Base-by-base conservation (phyloP, 805 yeast species). In the Suhomyces sp. region DNA sequence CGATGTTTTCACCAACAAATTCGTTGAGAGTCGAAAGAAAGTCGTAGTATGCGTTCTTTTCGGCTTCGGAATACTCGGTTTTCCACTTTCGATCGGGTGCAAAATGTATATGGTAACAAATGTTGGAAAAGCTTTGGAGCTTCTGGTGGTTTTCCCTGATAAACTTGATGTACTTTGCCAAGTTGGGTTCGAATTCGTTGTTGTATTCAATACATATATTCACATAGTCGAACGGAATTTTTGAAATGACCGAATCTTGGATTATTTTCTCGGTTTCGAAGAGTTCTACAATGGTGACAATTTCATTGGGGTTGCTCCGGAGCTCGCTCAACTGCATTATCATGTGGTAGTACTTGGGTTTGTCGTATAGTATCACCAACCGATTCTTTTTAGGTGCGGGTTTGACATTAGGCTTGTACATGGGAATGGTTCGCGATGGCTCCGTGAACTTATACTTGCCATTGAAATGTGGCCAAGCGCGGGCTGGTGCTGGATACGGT, bases 81-180 rank as follows among this genome's bases (percentile, higher is more conserved):
- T 55, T 55, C 76, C 76, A 73, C 48, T 65, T 65, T 46, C 61
- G 61, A 8, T 55, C 58, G 6, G 64, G 62, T 35, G 63, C 66
- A 53, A 73, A 73, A 41, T 67, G 69, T 19, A 74, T 59, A 51
- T 72, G 77, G 54, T 71, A 73, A 4, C 64, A 62, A 22, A 71
- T 60, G 29, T 68, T 68, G 6, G 53, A 52, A 20, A 60, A 49
- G 5, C 39, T 46, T 31, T 56, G 45, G 2, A 70, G 24, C 21
- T 58, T 53, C 2, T 51, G 48, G 6, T 57, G 44, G 39, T 65
- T 53, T 4, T 52, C 35, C 15, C 56, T 56, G 10, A 71, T 52
- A 50, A 68, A 68, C 2, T 58, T 56, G 24, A 55, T 54, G 24
- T 66, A 55, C 40, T 46, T 54, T 15, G 55, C 56, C 48, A 68